Percentiles rank a stretch among this genome's conserved stretches.
Conservation (phyloP, 345 rosid species). For the Citropsis articulata region DNA sequence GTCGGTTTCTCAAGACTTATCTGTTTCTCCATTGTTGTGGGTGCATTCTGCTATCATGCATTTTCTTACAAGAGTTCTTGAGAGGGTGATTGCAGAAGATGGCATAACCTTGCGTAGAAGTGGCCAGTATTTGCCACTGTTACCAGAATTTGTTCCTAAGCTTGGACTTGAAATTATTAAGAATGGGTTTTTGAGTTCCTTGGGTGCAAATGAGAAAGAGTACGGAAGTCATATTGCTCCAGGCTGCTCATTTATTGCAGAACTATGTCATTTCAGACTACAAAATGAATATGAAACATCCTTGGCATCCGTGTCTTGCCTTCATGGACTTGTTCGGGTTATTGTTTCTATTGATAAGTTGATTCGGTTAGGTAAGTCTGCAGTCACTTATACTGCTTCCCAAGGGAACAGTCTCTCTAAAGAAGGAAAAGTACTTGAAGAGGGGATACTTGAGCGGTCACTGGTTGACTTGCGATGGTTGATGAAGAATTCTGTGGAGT, state of each 20-base stretch:
- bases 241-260: conserved; percentile 45
- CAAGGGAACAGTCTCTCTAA: conserved; percentile 35
- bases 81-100: conserved; percentile 48
- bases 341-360: conserved; percentile 46
- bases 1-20: conserved; percentile 23
- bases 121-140: conserved; percentile 50
- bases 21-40: conserved; percentile 56
- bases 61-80: conserved; percentile 67
- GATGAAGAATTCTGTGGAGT: conserved; percentile 43
- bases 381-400: conserved; percentile 21
- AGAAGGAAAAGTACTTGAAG: conserved; percentile 59
- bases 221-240: conserved; percentile 31
- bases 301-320: conserved; percentile 69
- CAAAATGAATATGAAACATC: conserved; percentile 46
- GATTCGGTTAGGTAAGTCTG: conserved; percentile 56
- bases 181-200: conserved; percentile 51
- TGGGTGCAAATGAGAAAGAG: conserved; percentile 18
- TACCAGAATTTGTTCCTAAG: conserved; percentile 88
- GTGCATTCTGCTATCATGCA: conserved; percentile 63
- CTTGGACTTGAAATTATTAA: conserved; percentile 71
- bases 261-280: conserved; percentile 56
- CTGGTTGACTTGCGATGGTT: conserved; percentile 43
- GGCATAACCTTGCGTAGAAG: conserved; percentile 21
- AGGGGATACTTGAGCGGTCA: conserved; percentile 60
- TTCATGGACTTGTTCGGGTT: conserved; percentile 53